phyloP scores from a whole-genome alignment of 768 basidiomycete species.

The Leucosporidium creatinivorum region DNA sequence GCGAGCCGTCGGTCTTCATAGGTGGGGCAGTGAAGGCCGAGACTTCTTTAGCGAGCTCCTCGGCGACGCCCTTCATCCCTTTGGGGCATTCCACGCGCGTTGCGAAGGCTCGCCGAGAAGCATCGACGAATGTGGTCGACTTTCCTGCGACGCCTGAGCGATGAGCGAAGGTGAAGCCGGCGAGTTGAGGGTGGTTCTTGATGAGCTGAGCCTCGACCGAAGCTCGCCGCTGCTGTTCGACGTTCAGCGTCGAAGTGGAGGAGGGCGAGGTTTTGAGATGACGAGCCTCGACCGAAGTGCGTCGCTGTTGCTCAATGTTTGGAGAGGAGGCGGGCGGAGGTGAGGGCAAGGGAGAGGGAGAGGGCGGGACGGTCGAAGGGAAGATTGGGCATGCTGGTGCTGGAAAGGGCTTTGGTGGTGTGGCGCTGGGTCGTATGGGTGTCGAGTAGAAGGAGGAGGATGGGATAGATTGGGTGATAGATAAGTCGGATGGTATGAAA shows the following conservation, averaged over 20 bases:
- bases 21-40: background rate
- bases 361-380: too few relatives aligned
- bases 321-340: background rate
- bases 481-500: background rate
- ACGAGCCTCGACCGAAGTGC: too few relatives aligned
- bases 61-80: background rate
- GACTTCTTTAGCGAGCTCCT: background rate
- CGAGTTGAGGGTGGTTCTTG: background rate
- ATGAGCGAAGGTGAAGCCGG: constrained; percentile 1
- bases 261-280: background rate
- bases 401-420: too few relatives aligned
- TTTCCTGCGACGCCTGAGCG: background rate
- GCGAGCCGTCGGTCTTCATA: background rate
- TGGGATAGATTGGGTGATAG: background rate
- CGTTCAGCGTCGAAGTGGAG: background rate
- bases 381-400: too few relatives aligned
- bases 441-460: background rate
- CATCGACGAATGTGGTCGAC: background rate
- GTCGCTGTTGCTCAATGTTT: too few relatives aligned
- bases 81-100: constrained; percentile 2
- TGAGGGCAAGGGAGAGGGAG: background rate
- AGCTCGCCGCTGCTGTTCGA: background rate
- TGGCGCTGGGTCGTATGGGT: background rate
- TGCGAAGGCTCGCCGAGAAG: background rate
- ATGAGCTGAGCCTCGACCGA: background rate